Conservation (phyloP, 768 basidiomycete genomes). For the Calocybe gangraenosa region DNA sequence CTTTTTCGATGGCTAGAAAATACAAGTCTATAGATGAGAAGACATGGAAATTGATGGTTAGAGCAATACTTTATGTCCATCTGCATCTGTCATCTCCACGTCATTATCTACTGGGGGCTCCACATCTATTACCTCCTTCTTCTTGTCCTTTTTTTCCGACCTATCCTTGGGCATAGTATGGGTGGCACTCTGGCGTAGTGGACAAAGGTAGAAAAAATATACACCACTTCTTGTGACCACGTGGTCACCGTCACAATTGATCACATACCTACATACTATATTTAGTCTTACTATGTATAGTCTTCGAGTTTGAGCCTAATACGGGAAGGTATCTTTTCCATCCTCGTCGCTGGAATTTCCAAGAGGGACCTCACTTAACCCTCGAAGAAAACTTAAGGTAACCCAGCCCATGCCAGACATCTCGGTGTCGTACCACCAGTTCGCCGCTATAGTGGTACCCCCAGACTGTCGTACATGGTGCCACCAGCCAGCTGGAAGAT, state of each 20-base stretch:
- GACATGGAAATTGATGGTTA: constrained; percentile 5
- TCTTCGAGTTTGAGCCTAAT: too few species aligned
- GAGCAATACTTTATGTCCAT: constrained; percentile 25
- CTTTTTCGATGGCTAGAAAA: constrained; percentile 50
- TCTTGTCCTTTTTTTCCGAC: constrained; percentile 73
- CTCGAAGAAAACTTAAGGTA: constrained; percentile 58
- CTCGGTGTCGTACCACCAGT: constrained; percentile 91
- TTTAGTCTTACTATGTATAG: too few species aligned
- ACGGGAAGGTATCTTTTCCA: not conserved
- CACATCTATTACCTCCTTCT: constrained; percentile 46
- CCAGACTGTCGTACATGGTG: constrained; percentile 79
- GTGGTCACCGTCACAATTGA: constrained; percentile 13
- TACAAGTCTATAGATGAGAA: constrained; percentile 13
- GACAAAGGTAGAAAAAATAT: constrained; percentile 8
- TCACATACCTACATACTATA: too few species aligned
- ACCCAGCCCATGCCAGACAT: constrained; percentile 70
- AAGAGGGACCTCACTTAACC: constrained; percentile 29
- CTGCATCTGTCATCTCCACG: constrained; percentile 44
- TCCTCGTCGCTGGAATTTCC: constrained; percentile 25
- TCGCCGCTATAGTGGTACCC: constrained; percentile 63
- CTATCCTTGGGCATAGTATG: constrained; percentile 65
- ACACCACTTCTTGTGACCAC: constrained; percentile 11
- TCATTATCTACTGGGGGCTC: constrained; percentile 31
- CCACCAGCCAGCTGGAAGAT: constrained; percentile 94
- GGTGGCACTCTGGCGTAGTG: not conserved